Conservation (phyloP, 805 yeast species). For the Nakazawaea populi region DNA sequence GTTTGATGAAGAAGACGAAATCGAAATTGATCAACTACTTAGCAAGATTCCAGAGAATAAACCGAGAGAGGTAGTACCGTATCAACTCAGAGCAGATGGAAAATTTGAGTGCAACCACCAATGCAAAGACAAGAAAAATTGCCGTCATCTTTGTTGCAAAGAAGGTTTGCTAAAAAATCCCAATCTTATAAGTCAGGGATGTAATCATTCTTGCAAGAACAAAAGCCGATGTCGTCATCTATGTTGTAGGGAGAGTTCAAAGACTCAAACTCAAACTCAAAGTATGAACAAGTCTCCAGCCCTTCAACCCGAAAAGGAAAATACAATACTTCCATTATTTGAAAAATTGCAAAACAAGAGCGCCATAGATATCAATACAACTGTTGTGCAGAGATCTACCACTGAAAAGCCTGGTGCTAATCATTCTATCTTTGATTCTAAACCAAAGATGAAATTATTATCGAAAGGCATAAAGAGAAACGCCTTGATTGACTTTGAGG, state of each 20-base stretch:
- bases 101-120: slow-evolving; percentile 34
- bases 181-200: not conserved
- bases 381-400: not conserved
- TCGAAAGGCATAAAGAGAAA: not conserved
- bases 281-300: not conserved
- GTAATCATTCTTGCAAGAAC: slow-evolving; percentile 35
- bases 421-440: too few species aligned
- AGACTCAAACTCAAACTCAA: too few species aligned
- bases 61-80: not conserved
- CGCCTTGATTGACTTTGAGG: not conserved
- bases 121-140: slow-evolving; percentile 31
- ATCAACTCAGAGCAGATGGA: slow-evolving; percentile 21
- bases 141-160: slow-evolving; percentile 44
- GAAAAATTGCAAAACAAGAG: not conserved
- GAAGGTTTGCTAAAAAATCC: slow-evolving; percentile 25
- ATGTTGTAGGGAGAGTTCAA: slow-evolving; percentile 14
- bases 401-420: not conserved
- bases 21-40: slow-evolving; percentile 9
- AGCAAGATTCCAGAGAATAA: slow-evolving; percentile 6
- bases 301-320: too few species aligned
- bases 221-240: slow-evolving; percentile 31
- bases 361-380: not conserved
- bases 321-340: not conserved
- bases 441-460: not conserved
- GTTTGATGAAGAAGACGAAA: slow-evolving; percentile 18